Evolutionary conservation across 352 stramenopile genomes (phyloP).

Genomic region (Albugo candida): DNA sequence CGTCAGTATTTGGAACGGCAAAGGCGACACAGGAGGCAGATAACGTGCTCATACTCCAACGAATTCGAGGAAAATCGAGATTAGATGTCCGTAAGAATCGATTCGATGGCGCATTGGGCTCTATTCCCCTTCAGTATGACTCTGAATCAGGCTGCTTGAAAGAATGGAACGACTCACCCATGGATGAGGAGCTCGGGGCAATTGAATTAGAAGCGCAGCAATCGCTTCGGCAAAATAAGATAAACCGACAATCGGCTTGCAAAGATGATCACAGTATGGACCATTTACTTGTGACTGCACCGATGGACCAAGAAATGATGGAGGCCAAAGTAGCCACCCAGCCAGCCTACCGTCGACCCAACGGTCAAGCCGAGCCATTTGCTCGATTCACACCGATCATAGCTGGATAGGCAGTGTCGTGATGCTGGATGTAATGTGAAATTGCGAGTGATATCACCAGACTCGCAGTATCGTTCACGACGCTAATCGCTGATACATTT

Average conservation of each 20-base stretch:
- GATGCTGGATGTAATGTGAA: no score
- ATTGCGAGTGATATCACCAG: no score
- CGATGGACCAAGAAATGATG: no score
- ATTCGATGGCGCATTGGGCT: conserved; percentile 83
- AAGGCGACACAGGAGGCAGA: conserved; percentile 99
- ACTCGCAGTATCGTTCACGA: no score
- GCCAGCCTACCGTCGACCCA: no score
- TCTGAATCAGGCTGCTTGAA: conserved; percentile 26
- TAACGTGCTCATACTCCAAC: conserved; percentile 98
- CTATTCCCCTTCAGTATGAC: conserved; percentile 77
- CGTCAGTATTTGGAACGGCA: conserved; percentile 93
- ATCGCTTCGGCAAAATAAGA: conserved; percentile 35
- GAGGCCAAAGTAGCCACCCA: no score
- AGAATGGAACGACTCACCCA: conserved; percentile 41
- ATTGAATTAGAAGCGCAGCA: conserved; percentile 64
- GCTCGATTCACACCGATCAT: conserved; percentile 75
- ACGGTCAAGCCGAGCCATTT: conserved; percentile 28
- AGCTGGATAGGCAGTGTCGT: conserved; percentile 25
- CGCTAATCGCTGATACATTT: no score
- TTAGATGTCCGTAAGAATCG: conserved; percentile 95
- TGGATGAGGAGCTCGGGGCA: conserved; percentile 47
- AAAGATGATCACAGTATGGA: neutral
- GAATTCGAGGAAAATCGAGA: conserved; percentile 72
- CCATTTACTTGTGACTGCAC: no score
- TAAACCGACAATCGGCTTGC: neutral